Conservation (phyloP, 768 basidiomycete species). For the Auricularia sp. region DNA sequence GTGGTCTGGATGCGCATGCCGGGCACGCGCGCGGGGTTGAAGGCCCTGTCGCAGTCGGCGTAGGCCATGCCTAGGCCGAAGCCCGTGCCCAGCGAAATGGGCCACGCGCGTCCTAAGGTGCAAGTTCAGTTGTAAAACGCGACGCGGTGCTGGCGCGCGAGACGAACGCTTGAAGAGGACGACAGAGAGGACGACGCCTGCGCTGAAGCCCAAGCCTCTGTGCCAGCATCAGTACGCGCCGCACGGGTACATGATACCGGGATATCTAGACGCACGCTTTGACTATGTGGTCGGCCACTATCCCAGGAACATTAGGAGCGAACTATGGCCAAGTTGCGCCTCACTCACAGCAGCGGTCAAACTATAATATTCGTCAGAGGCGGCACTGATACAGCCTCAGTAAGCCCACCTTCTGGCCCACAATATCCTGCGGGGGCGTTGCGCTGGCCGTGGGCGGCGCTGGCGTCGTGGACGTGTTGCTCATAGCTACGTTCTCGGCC, state of each 20-base stretch:
- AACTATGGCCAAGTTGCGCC: background rate
- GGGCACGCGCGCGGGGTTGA: conserved; percentile 83
- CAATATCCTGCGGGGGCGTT: conserved; percentile 25
- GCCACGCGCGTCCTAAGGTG: conserved; percentile 77
- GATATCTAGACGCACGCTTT: conserved; percentile 56
- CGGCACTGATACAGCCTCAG: background rate
- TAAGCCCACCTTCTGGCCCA: conserved; percentile 74
- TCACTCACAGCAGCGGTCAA: conserved; percentile 76
- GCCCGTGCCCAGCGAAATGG: conserved; percentile 75
- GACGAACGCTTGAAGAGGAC: conserved; percentile 84
- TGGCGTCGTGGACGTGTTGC: background rate
- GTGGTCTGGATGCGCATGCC: conserved; percentile 61
- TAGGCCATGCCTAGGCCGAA: conserved; percentile 84
- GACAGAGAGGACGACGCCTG: conserved; percentile 81
- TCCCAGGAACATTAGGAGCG: conserved; percentile 2
- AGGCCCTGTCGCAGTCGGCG: conserved; percentile 86
- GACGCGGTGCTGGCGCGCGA: conserved; percentile 6
- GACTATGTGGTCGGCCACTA: conserved; percentile 74
- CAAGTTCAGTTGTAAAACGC: conserved; percentile 1
- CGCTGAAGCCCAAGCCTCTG: conserved; percentile 83
- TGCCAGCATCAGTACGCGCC: conserved; percentile 3
- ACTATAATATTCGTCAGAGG: conserved; percentile 31
- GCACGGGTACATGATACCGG: background rate
- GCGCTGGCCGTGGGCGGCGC: background rate
- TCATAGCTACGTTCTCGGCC: background rate